Evolutionary conservation across 371 early-diverging fungal species (phyloP).

Genomic region (Mortierella sp.): DNA sequence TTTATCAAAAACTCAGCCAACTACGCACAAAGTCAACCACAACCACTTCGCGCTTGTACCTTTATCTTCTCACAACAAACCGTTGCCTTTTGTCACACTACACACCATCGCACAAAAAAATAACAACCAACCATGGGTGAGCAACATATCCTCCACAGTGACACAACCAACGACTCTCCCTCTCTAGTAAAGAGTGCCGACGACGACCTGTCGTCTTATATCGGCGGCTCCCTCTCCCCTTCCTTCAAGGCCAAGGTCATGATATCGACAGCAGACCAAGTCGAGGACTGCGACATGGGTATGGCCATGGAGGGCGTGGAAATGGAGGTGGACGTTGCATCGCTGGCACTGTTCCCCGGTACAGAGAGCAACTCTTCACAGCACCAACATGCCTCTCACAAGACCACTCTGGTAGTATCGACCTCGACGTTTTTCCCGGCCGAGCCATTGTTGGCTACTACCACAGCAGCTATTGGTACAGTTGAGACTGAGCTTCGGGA

Average conservation of each 20-base stretch:
- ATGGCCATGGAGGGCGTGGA: constrained; percentile 10
- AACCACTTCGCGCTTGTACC: not conserved
- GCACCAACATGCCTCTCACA: not conserved
- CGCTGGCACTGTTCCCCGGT: not conserved
- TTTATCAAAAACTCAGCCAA: not conserved
- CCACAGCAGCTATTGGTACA: not conserved
- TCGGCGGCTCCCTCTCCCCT: not conserved
- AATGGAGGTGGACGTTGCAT: not conserved
- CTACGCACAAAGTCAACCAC: not conserved
- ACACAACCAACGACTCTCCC: not conserved
- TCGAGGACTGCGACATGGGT: not conserved
- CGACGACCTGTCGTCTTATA: not conserved
- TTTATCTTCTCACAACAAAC: not conserved
- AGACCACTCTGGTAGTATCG: not conserved
- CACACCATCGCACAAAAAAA: not conserved
- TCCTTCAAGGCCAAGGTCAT: constrained; percentile 2
- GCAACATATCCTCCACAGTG: constrained; percentile 1
- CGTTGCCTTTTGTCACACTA: not conserved
- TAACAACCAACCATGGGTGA: constrained; percentile 12
- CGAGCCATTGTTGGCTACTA: not conserved
- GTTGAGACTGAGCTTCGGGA: not conserved
- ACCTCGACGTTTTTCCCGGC: not conserved
- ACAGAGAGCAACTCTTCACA: not conserved
- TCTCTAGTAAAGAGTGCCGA: not conserved
- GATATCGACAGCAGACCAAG: not conserved